phyloP scores from a whole-genome alignment of 495 filamentous ascomycete genomes.

The Penicillium canescens region DNA sequence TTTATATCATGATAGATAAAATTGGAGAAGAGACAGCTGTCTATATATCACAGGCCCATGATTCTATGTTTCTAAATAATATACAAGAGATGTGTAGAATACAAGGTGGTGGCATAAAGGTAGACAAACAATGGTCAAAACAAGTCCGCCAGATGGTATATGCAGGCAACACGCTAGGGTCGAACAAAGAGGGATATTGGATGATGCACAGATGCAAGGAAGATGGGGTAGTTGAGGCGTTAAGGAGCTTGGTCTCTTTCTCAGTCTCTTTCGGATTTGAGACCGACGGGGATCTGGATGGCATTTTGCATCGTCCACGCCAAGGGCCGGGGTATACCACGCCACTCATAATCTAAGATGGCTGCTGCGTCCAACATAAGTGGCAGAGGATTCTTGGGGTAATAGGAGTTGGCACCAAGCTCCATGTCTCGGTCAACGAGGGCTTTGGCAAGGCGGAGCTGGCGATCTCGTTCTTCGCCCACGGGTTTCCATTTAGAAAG shows the following conservation, averaged over 20 bases:
- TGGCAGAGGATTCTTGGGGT: slow-evolving; percentile 18
- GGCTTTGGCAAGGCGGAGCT: slow-evolving; percentile 23
- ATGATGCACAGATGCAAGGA: neutral
- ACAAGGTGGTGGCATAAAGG: neutral
- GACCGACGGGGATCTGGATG: slow-evolving; percentile 25
- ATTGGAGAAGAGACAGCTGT: neutral
- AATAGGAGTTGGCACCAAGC: slow-evolving; percentile 13
- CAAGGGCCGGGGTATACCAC: slow-evolving; percentile 20
- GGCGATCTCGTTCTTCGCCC: slow-evolving; percentile 24
- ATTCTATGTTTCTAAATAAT: slow-evolving; percentile 9
- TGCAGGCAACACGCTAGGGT: slow-evolving; percentile 23
- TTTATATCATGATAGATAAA: neutral
- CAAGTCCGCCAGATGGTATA: slow-evolving; percentile 15
- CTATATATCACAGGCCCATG: neutral
- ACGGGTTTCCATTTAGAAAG: slow-evolving; percentile 17
- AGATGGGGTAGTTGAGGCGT: neutral
- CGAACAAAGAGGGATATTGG: slow-evolving; percentile 5
- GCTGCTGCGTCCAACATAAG: slow-evolving; percentile 37
- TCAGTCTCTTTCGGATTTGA: neutral
- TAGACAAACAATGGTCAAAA: slow-evolving; percentile 8
- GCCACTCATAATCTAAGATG: slow-evolving; percentile 34
- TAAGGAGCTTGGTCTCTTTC: neutral
- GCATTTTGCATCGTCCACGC: slow-evolving; percentile 35
- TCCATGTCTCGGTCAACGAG: slow-evolving; percentile 33
- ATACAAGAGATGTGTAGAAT: slow-evolving; percentile 8